Evolutionary conservation across 352 stramenopile genomes (phyloP).

Genomic region (Phytophthora sansomeana): DNA sequence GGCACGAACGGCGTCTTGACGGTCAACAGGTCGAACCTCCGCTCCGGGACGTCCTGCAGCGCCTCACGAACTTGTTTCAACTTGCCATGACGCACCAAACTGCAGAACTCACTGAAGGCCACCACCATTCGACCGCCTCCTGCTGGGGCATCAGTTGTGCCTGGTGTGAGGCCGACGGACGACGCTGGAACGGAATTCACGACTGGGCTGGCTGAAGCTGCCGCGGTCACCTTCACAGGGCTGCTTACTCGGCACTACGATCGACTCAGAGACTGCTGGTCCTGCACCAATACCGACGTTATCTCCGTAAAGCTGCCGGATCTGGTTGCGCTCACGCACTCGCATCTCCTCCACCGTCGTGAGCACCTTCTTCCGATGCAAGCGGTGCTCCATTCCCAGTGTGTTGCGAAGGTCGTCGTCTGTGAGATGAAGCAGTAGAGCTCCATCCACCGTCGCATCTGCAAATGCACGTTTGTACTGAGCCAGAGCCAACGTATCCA

Average conservation of each 20-base stretch:
- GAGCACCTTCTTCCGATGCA: conserved; percentile 98
- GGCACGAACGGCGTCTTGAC: conserved; percentile 76
- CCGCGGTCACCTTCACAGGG: neutral
- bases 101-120: conserved; percentile 78
- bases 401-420: conserved; percentile 95
- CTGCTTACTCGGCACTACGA: conserved; percentile 13
- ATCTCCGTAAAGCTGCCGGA: conserved; percentile 53
- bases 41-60: conserved; percentile 83
- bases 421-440: conserved; percentile 90
- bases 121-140: conserved; percentile 51
- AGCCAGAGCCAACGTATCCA: conserved; percentile 88
- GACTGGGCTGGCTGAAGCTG: conserved; percentile 1
- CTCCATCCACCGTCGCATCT: conserved; percentile 90
- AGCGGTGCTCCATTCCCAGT: conserved; percentile 93
- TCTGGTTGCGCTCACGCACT: conserved; percentile 56
- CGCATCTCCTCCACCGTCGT: conserved; percentile 82
- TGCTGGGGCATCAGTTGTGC: conserved; percentile 12
- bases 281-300: neutral
- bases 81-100: conserved; percentile 88
- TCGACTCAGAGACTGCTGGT: conserved; percentile 12
- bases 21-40: conserved; percentile 85
- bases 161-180: conserved; percentile 2
- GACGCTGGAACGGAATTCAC: conserved; percentile 5
- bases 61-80: conserved; percentile 91
- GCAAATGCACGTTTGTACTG: conserved; percentile 93